These are phyloP conservation scores for Yamadazyma philogaea DNA, from an alignment of 805 yeast species.

Conservation along the genomic window DNA sequence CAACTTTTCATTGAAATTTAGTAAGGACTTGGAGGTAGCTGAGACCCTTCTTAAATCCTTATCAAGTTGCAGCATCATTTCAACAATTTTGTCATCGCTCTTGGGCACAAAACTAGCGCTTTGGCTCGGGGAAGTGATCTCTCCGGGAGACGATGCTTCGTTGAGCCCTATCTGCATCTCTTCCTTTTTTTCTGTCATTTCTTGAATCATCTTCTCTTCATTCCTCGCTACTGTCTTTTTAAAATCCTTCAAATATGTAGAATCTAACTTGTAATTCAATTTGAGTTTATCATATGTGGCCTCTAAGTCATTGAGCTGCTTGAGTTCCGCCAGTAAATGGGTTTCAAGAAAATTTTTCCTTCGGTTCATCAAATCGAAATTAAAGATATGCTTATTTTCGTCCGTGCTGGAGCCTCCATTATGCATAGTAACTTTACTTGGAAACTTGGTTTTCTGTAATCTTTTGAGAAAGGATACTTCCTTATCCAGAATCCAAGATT, in stretches of 20 bases:
- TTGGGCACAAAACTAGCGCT: slow-evolving; percentile 3
- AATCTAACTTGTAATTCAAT: slow-evolving; percentile 28
- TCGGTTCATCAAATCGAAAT: slow-evolving; percentile 23
- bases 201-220: slow-evolving; percentile 14
- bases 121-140: background rate
- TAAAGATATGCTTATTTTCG: slow-evolving; percentile 19
- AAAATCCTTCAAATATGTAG: slow-evolving; percentile 30
- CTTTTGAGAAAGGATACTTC: slow-evolving; percentile 24
- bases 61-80: slow-evolving; percentile 6
- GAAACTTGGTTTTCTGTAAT: slow-evolving; percentile 25
- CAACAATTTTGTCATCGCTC: slow-evolving; percentile 8
- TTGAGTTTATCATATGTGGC: slow-evolving; percentile 22
- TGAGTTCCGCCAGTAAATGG: slow-evolving; percentile 38
- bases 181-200: slow-evolving; percentile 5
- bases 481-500: slow-evolving; percentile 23
- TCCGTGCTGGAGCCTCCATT: slow-evolving; percentile 12
- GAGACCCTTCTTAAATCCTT: slow-evolving; percentile 4
- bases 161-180: background rate
- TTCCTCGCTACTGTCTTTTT: slow-evolving; percentile 19
- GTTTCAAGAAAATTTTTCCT: slow-evolving; percentile 31
- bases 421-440: slow-evolving; percentile 20
- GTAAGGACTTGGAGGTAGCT: slow-evolving; percentile 4
- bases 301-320: slow-evolving; percentile 34
- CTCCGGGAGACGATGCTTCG: background rate
- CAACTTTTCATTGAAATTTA: slow-evolving; percentile 19